A percentile compares a stretch with the other conserved stretches of the same genome.
Conservation (phyloP, 2,329 filamentous ascomycete genomes). For the Aspergillus unguis region DNA sequence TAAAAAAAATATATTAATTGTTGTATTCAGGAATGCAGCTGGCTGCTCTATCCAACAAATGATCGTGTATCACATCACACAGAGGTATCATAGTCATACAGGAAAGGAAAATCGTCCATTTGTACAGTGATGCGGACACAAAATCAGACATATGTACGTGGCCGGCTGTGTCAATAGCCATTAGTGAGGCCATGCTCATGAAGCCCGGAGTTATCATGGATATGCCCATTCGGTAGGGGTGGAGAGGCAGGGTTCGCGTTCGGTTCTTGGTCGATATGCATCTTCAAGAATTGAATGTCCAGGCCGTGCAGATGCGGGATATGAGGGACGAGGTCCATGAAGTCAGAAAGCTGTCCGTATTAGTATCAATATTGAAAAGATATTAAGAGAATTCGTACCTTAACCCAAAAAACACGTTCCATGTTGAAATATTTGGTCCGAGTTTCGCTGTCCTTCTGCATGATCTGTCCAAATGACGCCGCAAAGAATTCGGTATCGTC, state of each 20-base stretch:
- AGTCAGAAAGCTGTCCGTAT: constrained; percentile 44
- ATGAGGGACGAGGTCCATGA: constrained; percentile 48
- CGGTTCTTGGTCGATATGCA: constrained; percentile 42
- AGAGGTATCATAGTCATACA: constrained; percentile 46
- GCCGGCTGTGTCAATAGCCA: constrained; percentile 34
- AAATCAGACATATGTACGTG: constrained; percentile 42
- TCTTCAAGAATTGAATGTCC: constrained; percentile 37
- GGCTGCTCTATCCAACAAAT: constrained; percentile 16
- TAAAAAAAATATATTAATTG: neutral
- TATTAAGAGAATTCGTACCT: constrained; percentile 31
- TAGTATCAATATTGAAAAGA: neutral
- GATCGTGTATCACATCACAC: constrained; percentile 26
- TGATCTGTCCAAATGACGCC: constrained; percentile 39
- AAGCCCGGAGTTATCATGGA: constrained; percentile 18
- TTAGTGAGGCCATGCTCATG: constrained; percentile 33
- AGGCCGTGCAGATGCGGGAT: constrained; percentile 47
- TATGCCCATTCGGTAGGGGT: constrained; percentile 32
- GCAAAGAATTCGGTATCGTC: constrained; percentile 37
- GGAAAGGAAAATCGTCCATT: constrained; percentile 29
- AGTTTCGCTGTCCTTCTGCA: constrained; percentile 42
- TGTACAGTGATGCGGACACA: constrained; percentile 27
- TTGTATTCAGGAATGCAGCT: neutral
- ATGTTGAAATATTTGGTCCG: constrained; percentile 48
- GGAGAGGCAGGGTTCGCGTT: constrained; percentile 13
- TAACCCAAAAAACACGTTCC: constrained; percentile 52